These are phyloP conservation scores for Wickerhamomyces strasburgensis DNA, from an alignment of 805 yeast species.

Conservation along the genomic window DNA sequence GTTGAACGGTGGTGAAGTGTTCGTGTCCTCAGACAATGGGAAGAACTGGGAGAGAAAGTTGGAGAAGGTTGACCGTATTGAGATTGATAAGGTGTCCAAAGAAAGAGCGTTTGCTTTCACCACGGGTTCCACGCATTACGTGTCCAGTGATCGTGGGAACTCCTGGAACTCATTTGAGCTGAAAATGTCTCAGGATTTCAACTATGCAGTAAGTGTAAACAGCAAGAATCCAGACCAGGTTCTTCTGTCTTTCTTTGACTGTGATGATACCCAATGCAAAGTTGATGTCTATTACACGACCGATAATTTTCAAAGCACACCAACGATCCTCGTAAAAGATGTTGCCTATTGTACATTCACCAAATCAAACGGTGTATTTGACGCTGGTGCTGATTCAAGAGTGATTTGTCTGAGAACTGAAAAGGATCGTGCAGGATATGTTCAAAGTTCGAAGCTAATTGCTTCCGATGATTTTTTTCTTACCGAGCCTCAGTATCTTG, in stretches of 20 bases:
- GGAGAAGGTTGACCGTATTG: constrained; percentile 23
- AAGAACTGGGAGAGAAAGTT: constrained; percentile 35
- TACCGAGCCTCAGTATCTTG: constrained; percentile 23
- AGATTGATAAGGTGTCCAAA: constrained; percentile 32
- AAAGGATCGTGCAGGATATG: constrained; percentile 31
- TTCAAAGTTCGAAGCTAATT: constrained; percentile 26
- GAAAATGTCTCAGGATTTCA: constrained; percentile 19
- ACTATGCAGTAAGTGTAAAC: constrained; percentile 33
- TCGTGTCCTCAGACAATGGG: constrained; percentile 45
- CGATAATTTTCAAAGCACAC: constrained; percentile 39
- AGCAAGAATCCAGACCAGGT: constrained; percentile 33
- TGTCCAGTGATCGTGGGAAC: constrained; percentile 37
- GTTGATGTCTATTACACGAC: constrained; percentile 35
- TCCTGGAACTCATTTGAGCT: constrained; percentile 35
- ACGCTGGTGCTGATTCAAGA: constrained; percentile 26
- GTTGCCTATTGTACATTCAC: constrained; percentile 30
- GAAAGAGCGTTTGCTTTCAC: constrained; percentile 38
- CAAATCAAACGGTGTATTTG: constrained; percentile 22
- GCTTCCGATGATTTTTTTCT: constrained; percentile 43
- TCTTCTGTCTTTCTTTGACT: constrained; percentile 30
- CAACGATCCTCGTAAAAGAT: constrained; percentile 20
- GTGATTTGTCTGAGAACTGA: constrained; percentile 40
- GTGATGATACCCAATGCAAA: constrained; percentile 28
- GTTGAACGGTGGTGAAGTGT: constrained; percentile 27
- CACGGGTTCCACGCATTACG: constrained; percentile 29